Percentiles rank a stretch among this genome's conserved stretches.
Conservation (phyloP, 2,329 filamentous ascomycete species). For the Ascochyta fabae region DNA sequence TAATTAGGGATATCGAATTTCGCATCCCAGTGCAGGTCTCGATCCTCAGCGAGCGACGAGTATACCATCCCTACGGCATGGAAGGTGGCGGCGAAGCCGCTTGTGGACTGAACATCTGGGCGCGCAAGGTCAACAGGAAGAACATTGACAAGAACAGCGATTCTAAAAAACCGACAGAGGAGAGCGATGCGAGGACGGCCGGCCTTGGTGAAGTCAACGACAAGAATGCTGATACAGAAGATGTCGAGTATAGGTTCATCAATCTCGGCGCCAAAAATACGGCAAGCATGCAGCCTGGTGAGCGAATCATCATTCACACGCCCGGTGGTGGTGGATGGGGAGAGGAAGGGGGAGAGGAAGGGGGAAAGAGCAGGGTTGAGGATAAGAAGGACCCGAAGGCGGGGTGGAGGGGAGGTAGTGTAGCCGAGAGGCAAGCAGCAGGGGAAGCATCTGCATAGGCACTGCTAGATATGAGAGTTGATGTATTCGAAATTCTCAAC, state of each 20-base stretch:
- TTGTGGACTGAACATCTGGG: conserved; percentile 87
- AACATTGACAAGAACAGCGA: conserved; percentile 35
- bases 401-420: conserved; percentile 66
- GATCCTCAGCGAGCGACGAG: conserved; percentile 78
- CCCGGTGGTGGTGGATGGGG: conserved; percentile 85
- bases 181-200: conserved; percentile 47
- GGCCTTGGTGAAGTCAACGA: conserved; percentile 40
- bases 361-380: conserved; percentile 60
- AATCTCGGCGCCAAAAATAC: conserved; percentile 83
- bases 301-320: conserved; percentile 78
- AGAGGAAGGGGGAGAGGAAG: conserved; percentile 66
- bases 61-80: conserved; percentile 81
- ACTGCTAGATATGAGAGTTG: too few relatives aligned
- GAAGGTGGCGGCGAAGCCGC: conserved; percentile 80
- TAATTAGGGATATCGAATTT: conserved; percentile 81
- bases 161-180: conserved; percentile 28
- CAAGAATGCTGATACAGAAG: conserved; percentile 43
- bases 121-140: conserved; percentile 65
- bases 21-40: conserved; percentile 77
- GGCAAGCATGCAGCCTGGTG: conserved; percentile 75
- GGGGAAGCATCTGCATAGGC: conserved; percentile 52
- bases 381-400: conserved; percentile 64
- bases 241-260: conserved; percentile 65
- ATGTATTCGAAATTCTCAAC: too few relatives aligned
- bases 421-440: conserved; percentile 62